These are phyloP conservation scores for Hymenoscyphus infarciens DNA, from an alignment of 2,329 filamentous ascomycete genomes.

Conservation along the genomic window DNA sequence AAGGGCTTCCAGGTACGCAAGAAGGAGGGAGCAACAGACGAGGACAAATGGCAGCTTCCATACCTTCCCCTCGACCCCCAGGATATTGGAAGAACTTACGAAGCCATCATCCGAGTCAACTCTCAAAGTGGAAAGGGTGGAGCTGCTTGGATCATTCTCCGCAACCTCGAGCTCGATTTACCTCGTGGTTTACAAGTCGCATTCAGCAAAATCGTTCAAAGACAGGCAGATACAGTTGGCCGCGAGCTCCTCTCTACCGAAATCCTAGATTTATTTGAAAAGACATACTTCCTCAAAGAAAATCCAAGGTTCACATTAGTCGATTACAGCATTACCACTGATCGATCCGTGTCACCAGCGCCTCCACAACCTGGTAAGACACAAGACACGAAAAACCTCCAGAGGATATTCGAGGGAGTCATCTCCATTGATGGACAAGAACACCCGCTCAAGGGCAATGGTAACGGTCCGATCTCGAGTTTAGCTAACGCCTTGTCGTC, in stretches of 20 bases:
- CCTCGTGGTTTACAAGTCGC: constrained; percentile 89
- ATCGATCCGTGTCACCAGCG: constrained; percentile 72
- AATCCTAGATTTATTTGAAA: constrained; percentile 83
- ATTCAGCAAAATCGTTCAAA: constrained; percentile 85
- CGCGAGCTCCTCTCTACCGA: constrained; percentile 81
- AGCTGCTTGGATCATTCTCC: constrained; percentile 88
- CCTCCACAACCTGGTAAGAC: constrained; percentile 67
- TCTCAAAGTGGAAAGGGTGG: constrained; percentile 94
- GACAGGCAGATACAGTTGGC: constrained; percentile 71
- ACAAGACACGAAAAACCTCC: constrained; percentile 72
- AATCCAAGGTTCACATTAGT: constrained; percentile 83
- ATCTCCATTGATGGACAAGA: constrained; percentile 78
- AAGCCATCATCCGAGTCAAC: constrained; percentile 97
- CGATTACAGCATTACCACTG: constrained; percentile 87
- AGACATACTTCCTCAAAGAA: constrained; percentile 77
- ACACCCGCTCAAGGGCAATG: constrained; percentile 72
- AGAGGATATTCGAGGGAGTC: constrained; percentile 80
- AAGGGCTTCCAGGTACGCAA: constrained; percentile 79
- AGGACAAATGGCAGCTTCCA: constrained; percentile 77
- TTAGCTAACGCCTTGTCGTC: constrained; percentile 75
- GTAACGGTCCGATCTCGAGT: constrained; percentile 87
- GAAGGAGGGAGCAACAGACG: constrained; percentile 51
- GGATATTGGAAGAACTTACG: constrained; percentile 95
- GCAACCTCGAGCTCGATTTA: constrained; percentile 84
- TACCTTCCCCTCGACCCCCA: constrained; percentile 91